Evolutionary conservation across 1,284 basidiomycete genomes (phyloP).

Genomic region (Earliella scabrosa): DNA sequence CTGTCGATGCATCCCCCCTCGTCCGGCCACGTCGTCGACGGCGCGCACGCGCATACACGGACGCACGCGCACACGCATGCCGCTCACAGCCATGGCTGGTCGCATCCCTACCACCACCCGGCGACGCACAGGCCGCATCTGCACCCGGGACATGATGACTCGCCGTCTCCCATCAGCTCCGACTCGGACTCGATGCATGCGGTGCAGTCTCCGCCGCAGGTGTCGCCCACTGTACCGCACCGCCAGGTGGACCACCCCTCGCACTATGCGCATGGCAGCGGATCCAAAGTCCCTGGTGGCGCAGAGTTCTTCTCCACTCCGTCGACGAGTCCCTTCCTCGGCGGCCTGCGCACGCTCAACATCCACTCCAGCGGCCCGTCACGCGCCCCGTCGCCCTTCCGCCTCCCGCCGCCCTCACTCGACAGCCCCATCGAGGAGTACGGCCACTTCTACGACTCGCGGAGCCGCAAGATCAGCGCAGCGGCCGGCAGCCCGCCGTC

Average conservation of each 20-base stretch:
- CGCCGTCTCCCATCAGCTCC: slow-evolving; percentile 70
- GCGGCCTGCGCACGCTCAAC: slow-evolving; percentile 76
- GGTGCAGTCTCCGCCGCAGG: slow-evolving; percentile 29
- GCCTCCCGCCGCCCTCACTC: slow-evolving; percentile 55
- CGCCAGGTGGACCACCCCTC: slow-evolving; percentile 21
- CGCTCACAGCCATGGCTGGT: slow-evolving; percentile 32
- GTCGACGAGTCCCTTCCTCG: slow-evolving; percentile 82
- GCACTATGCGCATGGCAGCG: slow-evolving; percentile 29
- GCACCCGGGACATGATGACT: slow-evolving; percentile 52
- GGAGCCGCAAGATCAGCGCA: slow-evolving; percentile 31
- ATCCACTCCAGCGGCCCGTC: slow-evolving; percentile 70
- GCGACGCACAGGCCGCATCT: slow-evolving; percentile 40
- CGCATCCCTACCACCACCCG: slow-evolving; percentile 46
- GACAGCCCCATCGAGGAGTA: slow-evolving; percentile 43
- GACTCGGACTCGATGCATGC: slow-evolving; percentile 60
- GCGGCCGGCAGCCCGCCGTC: slow-evolving; percentile 48
- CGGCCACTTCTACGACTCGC: slow-evolving; percentile 26
- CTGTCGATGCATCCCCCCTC: slow-evolving; percentile 43
- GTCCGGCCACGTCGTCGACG: slow-evolving; percentile 46
- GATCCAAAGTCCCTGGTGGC: slow-evolving; percentile 8
- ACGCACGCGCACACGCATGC: slow-evolving; percentile 23
- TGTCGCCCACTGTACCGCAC: slow-evolving; percentile 17
- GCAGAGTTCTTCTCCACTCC: slow-evolving; percentile 53
- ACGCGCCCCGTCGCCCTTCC: slow-evolving; percentile 69
- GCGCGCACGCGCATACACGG: slow-evolving; percentile 25